Evolutionary conservation across 2,329 filamentous ascomycete genomes (phyloP).

Genomic region (Tolypocladium pustulatum): DNA sequence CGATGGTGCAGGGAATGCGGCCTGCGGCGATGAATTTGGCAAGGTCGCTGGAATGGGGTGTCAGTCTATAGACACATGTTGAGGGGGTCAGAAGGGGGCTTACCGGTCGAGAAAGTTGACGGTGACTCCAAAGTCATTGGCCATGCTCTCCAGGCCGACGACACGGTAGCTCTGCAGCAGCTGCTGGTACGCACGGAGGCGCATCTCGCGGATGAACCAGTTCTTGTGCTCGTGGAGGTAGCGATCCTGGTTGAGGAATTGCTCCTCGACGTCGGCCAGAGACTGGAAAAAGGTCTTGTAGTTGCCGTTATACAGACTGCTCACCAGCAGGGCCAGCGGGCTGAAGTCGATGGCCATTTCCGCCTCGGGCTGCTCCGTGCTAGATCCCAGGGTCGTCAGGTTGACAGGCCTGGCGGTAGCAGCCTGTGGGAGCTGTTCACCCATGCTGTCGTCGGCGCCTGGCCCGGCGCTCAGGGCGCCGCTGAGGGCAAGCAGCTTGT

Average conservation of each 20-base stretch:
- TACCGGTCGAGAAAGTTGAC: conserved; percentile 94
- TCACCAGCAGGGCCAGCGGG: conserved; percentile 76
- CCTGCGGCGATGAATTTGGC: conserved; percentile 94
- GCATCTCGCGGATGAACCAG: conserved; percentile 99
- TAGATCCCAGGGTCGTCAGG: conserved; percentile 69
- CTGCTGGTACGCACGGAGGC: conserved; percentile 90
- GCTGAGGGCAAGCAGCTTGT: conserved; percentile 73
- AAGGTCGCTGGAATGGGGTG: conserved; percentile 56
- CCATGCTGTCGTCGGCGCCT: conserved; percentile 68
- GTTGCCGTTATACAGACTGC: conserved; percentile 84
- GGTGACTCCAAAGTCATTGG: conserved; percentile 89
- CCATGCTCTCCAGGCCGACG: conserved; percentile 95
- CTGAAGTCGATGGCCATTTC: conserved; percentile 84
- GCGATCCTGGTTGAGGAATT: conserved; percentile 86
- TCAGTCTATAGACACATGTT: neutral
- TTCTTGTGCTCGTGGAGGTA: conserved; percentile 92
- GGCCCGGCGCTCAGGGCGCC: conserved; percentile 75
- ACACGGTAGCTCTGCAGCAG: conserved; percentile 95
- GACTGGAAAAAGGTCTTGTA: conserved; percentile 92
- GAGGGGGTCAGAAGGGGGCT: conserved; percentile 19
- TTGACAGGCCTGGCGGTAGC: conserved; percentile 62
- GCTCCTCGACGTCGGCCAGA: conserved; percentile 81
- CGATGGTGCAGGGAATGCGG: conserved; percentile 92
- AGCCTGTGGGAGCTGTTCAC: conserved; percentile 42
- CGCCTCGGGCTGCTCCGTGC: conserved; percentile 61